phyloP scores from a whole-genome alignment of 495 filamentous ascomycete species.

The Chaetomium cochliodes region DNA sequence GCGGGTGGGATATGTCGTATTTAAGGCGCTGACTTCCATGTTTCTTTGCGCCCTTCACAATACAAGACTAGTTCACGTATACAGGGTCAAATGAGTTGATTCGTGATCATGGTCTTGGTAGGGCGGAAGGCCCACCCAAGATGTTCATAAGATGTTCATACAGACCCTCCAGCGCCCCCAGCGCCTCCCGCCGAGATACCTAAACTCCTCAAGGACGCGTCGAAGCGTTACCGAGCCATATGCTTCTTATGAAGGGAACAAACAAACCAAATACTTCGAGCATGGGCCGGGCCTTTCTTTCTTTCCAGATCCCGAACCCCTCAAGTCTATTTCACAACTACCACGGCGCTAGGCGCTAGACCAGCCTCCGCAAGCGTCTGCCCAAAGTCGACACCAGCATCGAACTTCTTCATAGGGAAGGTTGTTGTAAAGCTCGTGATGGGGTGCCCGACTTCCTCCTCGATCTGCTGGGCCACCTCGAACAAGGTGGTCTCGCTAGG shows the following conservation, averaged over 20 bases:
- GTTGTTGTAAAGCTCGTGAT: conserved; percentile 78
- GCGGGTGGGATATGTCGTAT: too few species aligned
- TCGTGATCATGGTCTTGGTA: not conserved
- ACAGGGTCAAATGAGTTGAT: not conserved
- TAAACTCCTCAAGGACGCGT: not conserved
- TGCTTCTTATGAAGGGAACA: not conserved
- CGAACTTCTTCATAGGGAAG: conserved; percentile 82
- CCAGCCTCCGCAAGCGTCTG: conserved; percentile 91
- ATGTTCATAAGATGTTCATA: not conserved
- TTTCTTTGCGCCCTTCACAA: conserved; percentile 3
- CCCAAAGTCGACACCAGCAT: conserved; percentile 73
- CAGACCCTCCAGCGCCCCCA: not conserved
- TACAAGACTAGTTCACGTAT: not conserved
- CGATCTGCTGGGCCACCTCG: conserved; percentile 78
- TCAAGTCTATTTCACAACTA: conserved; percentile 60
- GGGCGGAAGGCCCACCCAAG: not conserved
- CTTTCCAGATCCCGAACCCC: not conserved
- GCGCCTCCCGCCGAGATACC: not conserved
- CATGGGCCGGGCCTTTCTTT: not conserved
- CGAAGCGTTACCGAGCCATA: not conserved
- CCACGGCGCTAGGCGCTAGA: conserved; percentile 79
- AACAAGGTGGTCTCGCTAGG: conserved; percentile 86
- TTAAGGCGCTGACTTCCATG: too few species aligned
- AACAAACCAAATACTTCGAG: too few species aligned
- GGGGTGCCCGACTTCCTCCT: conserved; percentile 54